Conservation (phyloP, 1,139 yeast species). For the Taiozyma onychis region DNA sequence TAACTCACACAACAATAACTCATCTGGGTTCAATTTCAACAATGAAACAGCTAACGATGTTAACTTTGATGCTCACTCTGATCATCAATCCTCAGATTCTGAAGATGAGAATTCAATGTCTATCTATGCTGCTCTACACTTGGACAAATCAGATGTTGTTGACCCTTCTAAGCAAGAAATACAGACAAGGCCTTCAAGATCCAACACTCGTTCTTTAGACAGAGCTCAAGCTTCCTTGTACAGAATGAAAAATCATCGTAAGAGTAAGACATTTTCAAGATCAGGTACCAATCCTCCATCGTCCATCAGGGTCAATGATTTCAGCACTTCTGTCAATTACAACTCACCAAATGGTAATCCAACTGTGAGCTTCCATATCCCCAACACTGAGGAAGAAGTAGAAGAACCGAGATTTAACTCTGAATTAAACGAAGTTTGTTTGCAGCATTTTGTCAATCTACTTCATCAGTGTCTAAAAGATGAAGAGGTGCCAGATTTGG, state of each 20-base stretch:
- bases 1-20: constrained; percentile 16
- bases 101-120: constrained; percentile 38
- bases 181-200: constrained; percentile 26
- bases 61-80: neutral
- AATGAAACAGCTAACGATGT: constrained; percentile 7
- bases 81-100: constrained; percentile 15
- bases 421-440: constrained; percentile 31
- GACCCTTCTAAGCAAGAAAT: constrained; percentile 13
- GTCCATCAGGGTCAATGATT: constrained; percentile 7
- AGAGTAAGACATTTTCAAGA: constrained; percentile 40
- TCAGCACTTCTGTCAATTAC: constrained; percentile 5
- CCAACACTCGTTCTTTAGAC: constrained; percentile 44
- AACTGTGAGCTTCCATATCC: constrained; percentile 2
- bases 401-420: constrained; percentile 7
- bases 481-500: constrained; percentile 53
- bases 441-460: constrained; percentile 28
- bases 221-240: constrained; percentile 64
- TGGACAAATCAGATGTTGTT: constrained; percentile 21
- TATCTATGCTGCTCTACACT: constrained; percentile 33
- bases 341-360: constrained; percentile 10
- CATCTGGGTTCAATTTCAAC: constrained; percentile 19
- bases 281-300: constrained; percentile 11
- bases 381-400: neutral
- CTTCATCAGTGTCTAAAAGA: constrained; percentile 61
- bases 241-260: constrained; percentile 55